These are phyloP conservation scores for Cordyceps cateniannulata DNA, from an alignment of 2,329 filamentous ascomycete species.

Conservation along the genomic window DNA sequence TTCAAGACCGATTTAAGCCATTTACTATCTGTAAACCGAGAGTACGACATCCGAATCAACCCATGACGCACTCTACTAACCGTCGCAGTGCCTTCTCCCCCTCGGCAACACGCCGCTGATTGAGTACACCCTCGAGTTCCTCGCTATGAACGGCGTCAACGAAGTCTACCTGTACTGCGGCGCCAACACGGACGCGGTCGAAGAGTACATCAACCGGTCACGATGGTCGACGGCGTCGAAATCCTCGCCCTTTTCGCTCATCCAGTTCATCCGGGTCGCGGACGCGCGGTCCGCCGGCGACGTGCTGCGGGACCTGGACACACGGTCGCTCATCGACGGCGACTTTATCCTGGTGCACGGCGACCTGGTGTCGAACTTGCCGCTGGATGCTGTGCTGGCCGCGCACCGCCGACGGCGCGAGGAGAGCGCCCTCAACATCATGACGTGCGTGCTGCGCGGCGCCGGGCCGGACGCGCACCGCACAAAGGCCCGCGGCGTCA, in stretches of 20 bases:
- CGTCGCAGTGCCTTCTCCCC: conserved; percentile 73
- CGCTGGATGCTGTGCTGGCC: conserved; percentile 71
- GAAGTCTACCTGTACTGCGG: conserved; percentile 91
- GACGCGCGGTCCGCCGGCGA: conserved; percentile 85
- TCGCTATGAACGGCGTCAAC: conserved; percentile 90
- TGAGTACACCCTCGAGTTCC: conserved; percentile 95
- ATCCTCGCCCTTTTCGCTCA: conserved; percentile 62
- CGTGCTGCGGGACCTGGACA: conserved; percentile 88
- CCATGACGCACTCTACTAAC: conserved; percentile 15
- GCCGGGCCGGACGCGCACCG: conserved; percentile 64
- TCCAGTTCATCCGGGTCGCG: conserved; percentile 79
- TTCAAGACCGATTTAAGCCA: conserved; percentile 84
- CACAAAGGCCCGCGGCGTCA: conserved; percentile 63
- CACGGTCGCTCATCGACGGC: conserved; percentile 73
- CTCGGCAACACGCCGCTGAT: conserved; percentile 91
- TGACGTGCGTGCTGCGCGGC: conserved; percentile 88
- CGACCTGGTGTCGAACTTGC: conserved; percentile 84
- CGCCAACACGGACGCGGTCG: conserved; percentile 78
- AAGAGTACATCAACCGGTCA: conserved; percentile 77
- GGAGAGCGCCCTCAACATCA: conserved; percentile 88
- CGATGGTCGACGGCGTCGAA: conserved; percentile 56
- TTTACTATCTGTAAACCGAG: conserved; percentile 85
- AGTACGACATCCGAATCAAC: conserved; percentile 39
- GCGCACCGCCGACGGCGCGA: conserved; percentile 74
- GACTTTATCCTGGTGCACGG: conserved; percentile 93